Evolutionary conservation across 2,329 filamentous ascomycete species (phyloP), one percentile per base, ranked within the genome.

Genomic region (Lecanicillium sp.): DNA sequence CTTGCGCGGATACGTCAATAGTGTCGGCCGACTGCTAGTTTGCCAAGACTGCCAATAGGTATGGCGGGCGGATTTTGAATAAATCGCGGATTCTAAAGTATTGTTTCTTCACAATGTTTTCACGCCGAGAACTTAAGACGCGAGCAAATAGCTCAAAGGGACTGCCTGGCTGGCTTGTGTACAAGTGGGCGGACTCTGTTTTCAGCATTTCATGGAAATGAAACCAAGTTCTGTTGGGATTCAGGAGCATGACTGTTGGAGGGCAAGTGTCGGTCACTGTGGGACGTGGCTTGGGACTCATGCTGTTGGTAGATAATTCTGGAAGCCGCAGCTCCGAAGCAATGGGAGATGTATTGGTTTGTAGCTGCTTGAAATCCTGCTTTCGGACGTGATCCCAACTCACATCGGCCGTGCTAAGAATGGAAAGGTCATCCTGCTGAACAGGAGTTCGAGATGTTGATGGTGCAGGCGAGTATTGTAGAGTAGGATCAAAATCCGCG

Each of bases 11-110:
- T 15, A 42, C 37, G 37, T 61, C 54, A 11, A 50, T 30, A 22
- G 46, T 42, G 19, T 52, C 49, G 10, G 54, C 57, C 4, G 22
- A 25, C 29, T 56, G 49, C 54, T 54, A 59, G 19, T 46, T 44
- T 17, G 44, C 17, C 13, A 61, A 49, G 9, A 48, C 40, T 11
- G 57, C 59, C n/a, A 48, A 50, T 5, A 61, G 30, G 38, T 72
- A 74, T 0, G 78, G 79, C 5, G 71, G 69, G 10, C 64, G 65
- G 15, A 76, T 68, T 43, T 76, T 73, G 47, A 77, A 79, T 0
- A 85, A 55, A 48, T 84, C 79, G 29, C 66, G 64, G 36, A 85
- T 73, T n/a, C 75, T 68, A 45, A 85, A 83, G 40, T 74, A 64
- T 50, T 86, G 80, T 44, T 68, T 74, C 15, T 54, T 61, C 7